Conservation (phyloP, 2,329 filamentous ascomycete genomes). For the Aspergillus tanneri region DNA sequence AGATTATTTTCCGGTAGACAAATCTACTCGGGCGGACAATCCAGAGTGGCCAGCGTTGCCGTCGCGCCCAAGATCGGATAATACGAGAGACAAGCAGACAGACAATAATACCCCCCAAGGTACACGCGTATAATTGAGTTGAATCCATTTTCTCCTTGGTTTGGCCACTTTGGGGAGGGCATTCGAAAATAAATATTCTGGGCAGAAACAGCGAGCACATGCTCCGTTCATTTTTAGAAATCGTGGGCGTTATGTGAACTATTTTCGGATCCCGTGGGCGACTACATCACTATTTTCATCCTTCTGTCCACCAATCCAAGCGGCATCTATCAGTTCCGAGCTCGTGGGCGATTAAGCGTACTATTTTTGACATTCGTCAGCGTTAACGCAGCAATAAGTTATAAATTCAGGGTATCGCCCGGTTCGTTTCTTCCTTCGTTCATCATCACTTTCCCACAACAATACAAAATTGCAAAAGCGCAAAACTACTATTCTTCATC, state of each 20-base stretch:
- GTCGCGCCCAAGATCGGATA: background rate
- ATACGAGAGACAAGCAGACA: background rate
- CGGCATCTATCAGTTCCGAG: background rate
- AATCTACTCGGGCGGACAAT: background rate
- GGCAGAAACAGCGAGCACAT: too few relatives aligned
- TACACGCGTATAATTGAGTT: background rate
- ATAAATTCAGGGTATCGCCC: background rate
- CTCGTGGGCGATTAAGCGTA: background rate
- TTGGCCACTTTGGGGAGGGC: background rate
- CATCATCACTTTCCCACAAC: background rate
- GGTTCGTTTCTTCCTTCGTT: background rate
- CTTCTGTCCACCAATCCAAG: background rate
- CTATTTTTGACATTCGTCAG: background rate
- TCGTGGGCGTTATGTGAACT: background rate
- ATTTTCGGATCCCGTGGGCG: background rate
- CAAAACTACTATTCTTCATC: background rate
- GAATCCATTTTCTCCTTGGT: background rate
- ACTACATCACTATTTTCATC: background rate
- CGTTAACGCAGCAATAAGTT: background rate
- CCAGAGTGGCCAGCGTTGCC: too few relatives aligned
- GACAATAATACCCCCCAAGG: background rate
- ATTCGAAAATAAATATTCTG: background rate
- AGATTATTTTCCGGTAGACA: conserved; percentile 1
- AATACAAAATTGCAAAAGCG: background rate
- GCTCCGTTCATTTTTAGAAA: background rate